These are phyloP conservation scores for Colletotrichum lindemuthianum DNA, from an alignment of 2,329 filamentous ascomycete genomes.

Conservation along the genomic window DNA sequence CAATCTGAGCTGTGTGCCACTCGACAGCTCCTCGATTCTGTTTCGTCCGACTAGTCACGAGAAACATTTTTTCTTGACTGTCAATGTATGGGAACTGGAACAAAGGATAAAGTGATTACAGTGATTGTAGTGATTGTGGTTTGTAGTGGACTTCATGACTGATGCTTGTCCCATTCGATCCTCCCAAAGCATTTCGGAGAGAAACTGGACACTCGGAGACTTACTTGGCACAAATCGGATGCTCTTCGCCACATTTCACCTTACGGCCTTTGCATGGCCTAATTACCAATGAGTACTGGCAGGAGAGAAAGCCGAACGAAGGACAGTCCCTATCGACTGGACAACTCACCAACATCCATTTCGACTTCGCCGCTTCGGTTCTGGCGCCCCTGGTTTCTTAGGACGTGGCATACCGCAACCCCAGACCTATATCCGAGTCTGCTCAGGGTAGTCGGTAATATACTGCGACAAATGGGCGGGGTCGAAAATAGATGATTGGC, in stretches of 20 bases:
- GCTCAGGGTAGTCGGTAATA: constrained; percentile 2
- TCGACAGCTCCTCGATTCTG: too few species aligned
- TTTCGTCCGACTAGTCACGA: too few species aligned
- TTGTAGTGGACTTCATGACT: too few species aligned
- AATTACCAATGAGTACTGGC: constrained; percentile 10
- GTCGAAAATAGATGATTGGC: constrained; percentile 31
- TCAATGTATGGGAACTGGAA: too few species aligned
- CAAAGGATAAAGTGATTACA: too few species aligned
- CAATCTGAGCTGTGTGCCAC: too few species aligned
- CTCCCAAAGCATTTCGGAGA: neutral
- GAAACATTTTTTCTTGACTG: too few species aligned
- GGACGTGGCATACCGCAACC: constrained; percentile 51
- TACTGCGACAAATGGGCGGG: constrained; percentile 29
- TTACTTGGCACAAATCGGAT: constrained; percentile 75
- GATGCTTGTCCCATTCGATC: neutral
- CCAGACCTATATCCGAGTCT: constrained; percentile 17
- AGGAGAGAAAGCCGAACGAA: neutral
- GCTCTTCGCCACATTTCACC: constrained; percentile 81
- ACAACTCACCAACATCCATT: constrained; percentile 56
- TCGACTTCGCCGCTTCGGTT: constrained; percentile 56
- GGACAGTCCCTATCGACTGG: neutral
- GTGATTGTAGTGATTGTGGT: too few species aligned
- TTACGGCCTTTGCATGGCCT: constrained; percentile 83
- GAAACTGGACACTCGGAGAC: constrained; percentile 23
- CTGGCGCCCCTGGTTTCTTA: constrained; percentile 53